A percentile compares a stretch with the other conserved stretches of the same genome.
These are phyloP conservation scores for Cyclotella atomus DNA, from an alignment of 108 stramenopile genomes.

Conservation along the genomic window DNA sequence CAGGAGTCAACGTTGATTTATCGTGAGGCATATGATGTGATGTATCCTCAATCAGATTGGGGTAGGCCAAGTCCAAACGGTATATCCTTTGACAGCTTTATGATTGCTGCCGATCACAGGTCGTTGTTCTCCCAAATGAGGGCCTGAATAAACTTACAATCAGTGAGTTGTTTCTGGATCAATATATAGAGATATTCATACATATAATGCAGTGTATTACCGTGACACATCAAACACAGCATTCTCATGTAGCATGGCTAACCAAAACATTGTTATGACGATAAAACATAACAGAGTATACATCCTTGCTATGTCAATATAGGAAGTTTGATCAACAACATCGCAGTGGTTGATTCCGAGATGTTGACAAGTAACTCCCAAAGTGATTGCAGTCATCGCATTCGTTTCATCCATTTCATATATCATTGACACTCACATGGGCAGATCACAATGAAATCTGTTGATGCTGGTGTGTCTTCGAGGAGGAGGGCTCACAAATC, in stretches of 20 bases:
- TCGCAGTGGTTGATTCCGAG: neutral
- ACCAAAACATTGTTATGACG: conserved; percentile 12
- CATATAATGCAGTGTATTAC: no score
- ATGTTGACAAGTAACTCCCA: conserved; percentile 19
- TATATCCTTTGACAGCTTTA: conserved; percentile 36
- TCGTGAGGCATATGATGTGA: conserved; percentile 29
- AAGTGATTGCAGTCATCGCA: neutral
- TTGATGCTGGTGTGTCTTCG: no score
- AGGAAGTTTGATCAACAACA: conserved; percentile 19
- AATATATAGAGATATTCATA: no score
- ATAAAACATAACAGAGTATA: conserved; percentile 14
- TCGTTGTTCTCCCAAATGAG: conserved; percentile 26
- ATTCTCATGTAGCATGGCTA: conserved; percentile 12
- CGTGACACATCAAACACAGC: no score
- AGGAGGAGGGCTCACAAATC: no score
- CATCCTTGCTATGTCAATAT: conserved; percentile 8
- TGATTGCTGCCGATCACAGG: conserved; percentile 32
- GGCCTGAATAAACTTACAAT: neutral
- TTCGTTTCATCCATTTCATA: neutral
- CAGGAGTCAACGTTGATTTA: conserved; percentile 19
- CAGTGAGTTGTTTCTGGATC: conserved; percentile 2
- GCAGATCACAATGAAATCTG: neutral
- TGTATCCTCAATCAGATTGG: conserved; percentile 32
- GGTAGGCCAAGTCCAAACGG: conserved; percentile 26
- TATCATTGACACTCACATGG: neutral